Evolutionary conservation across 305 asterid genomes (phyloP).

Genomic region (Ruellia speciosa): DNA sequence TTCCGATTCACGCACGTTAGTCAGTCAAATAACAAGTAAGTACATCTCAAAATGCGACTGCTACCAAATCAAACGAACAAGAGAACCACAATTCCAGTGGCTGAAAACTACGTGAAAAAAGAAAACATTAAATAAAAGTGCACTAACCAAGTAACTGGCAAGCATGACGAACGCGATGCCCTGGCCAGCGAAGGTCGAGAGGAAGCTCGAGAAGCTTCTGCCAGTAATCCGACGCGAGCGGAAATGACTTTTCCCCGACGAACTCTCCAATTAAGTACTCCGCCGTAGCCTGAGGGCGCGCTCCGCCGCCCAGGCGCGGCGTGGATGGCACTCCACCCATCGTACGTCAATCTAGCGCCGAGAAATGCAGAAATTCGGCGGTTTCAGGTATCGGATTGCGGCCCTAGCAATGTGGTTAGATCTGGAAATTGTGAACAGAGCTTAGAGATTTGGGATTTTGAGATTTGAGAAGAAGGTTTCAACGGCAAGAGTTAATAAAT

Average conservation of each 20-base stretch:
- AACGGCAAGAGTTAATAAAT: neutral
- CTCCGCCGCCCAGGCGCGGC: slow-evolving; percentile 56
- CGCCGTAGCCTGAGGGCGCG: slow-evolving; percentile 65
- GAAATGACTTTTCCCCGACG: slow-evolving; percentile 71
- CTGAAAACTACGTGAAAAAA: neutral
- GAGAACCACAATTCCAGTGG: neutral
- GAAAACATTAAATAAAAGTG: slow-evolving; percentile 7
- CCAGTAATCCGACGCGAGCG: slow-evolving; percentile 82
- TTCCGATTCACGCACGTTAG: neutral
- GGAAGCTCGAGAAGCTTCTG: slow-evolving; percentile 80
- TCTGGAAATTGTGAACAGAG: neutral
- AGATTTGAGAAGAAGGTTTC: neutral
- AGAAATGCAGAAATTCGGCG: neutral
- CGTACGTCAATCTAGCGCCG: neutral
- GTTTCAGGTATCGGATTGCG: neutral
- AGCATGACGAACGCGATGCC: slow-evolving; percentile 69
- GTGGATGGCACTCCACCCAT: slow-evolving; percentile 67
- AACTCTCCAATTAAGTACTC: slow-evolving; percentile 67
- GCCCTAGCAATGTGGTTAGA: neutral
- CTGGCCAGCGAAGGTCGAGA: slow-evolving; percentile 74
- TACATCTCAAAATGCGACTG: neutral
- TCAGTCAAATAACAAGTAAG: neutral
- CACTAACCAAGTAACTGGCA: slow-evolving; percentile 64
- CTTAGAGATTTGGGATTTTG: neutral
- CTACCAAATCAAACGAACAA: neutral